A percentile compares a stretch with the other conserved stretches of the same genome.
These are phyloP conservation scores for Spiraea crenata DNA, from an alignment of 331 rosid species.

Conservation along the genomic window DNA sequence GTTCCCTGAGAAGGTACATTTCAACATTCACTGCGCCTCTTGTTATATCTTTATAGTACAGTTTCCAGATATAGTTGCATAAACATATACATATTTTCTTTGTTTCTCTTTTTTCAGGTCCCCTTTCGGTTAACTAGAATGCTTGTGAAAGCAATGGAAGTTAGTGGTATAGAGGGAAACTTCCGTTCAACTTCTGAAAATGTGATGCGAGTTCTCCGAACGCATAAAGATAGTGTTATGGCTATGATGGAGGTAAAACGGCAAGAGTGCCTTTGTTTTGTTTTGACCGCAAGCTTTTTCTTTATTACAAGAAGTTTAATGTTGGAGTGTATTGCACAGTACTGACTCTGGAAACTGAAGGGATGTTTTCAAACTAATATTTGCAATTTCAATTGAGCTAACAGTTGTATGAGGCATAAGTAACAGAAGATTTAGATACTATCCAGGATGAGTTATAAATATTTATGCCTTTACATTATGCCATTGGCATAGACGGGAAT, in stretches of 20 bases:
- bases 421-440: neutral
- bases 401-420: neutral
- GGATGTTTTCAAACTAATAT: too few species aligned
- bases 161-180: slow-evolving; percentile 96
- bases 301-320: neutral
- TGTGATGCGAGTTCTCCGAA: slow-evolving; percentile 91
- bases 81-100: slow-evolving; percentile 4
- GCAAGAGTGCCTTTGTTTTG: neutral
- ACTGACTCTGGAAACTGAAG: too few species aligned
- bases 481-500: slow-evolving; percentile 3
- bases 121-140: slow-evolving; percentile 98
- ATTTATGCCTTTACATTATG: neutral
- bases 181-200: slow-evolving; percentile 98
- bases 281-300: neutral
- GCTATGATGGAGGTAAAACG: slow-evolving; percentile 98
- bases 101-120: slow-evolving; percentile 43
- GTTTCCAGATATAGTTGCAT: slow-evolving; percentile 7
- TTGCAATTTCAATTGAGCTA: neutral
- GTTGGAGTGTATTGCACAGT: neutral
- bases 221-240: slow-evolving; percentile 87
- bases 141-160: slow-evolving; percentile 99
- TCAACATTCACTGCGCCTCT: neutral
- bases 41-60: slow-evolving; percentile 1
- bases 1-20: slow-evolving; percentile 86
- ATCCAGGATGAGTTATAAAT: neutral